Evolutionary conservation across 257 asterid species (phyloP).

Genomic region (Salvia hispanica): DNA sequence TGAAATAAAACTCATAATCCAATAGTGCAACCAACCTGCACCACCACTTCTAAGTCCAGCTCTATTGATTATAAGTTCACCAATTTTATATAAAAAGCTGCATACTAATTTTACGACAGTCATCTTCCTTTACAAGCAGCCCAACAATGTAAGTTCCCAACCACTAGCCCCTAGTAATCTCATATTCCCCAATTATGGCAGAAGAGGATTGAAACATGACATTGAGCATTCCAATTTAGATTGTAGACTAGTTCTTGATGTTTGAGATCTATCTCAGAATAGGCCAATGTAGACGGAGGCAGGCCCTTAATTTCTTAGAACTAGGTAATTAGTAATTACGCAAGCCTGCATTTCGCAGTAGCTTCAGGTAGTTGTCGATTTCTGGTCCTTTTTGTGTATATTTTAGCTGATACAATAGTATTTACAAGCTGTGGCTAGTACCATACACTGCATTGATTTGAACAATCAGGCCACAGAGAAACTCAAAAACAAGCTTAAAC

Average conservation of each 20-base stretch:
- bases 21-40: neutral
- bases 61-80: conserved; percentile 6
- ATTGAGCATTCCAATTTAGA: neutral
- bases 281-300: conserved; percentile 1
- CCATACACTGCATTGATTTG: neutral
- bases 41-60: neutral
- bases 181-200: neutral
- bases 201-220: conserved; percentile 15
- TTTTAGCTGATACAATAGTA: conserved; percentile 1
- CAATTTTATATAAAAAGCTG: neutral
- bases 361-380: conserved; percentile 6
- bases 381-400: neutral
- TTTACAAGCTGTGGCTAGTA: conserved; percentile 2
- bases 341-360: conserved; percentile 2
- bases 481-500: neutral
- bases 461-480: conserved; percentile 11
- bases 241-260: neutral
- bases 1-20: conserved; percentile 6
- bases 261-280: neutral
- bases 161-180: conserved; percentile 12
- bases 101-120: neutral
- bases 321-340: neutral
- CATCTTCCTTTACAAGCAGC: conserved; percentile 11
- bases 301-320: conserved; percentile 10
- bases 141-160: neutral